Evolutionary conservation across 2,329 filamentous ascomycete species (phyloP), one percentile per base, ranked within the genome.

Genomic region (Colletotrichum coccodes): DNA sequence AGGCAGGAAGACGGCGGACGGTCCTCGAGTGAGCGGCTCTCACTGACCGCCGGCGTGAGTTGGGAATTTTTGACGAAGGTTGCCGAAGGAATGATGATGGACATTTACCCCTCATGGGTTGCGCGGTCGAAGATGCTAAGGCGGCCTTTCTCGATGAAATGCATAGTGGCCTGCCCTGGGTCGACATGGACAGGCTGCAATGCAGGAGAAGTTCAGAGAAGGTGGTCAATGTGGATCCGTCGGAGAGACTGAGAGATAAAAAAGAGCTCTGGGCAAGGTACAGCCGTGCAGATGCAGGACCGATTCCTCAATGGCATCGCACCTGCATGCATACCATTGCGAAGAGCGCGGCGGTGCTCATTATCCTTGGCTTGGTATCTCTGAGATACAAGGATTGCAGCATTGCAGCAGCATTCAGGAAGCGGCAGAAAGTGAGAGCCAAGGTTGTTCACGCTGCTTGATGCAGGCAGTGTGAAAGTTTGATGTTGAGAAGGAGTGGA

Each of bases 111-210:
- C 53, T 60, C 61, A 56, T 36, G 34, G 53, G 14, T 30, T 53
- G 47, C 34, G 53, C 28, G 28, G 54, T 36, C 30, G 18, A 38
- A 53, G 38, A 64, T 40, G 30, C 16, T 21, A 64, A 53, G 32
- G 40, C 56, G 64, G 26, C 53, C 26, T 40, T 52, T 46, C 44
- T 64, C 42, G 49, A 65, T 57, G 59, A 50, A 32, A 54, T 65
- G 65, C 61, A 65, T 60, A 16, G 34, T 36, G 30, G 61, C 61
- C 40, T 68, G 42, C 34, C 61, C 42, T 49, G 40, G 60, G 9
- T 50, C 38, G 61, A 49, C 65, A 68, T 53, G 54, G 65, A 68
- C 54, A 56, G 61, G 54, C 60, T 40, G 54, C 30, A 34, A 49
- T 68, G 38, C 42, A 40, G 56, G 42, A 46, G 42, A 57, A 44